Evolutionary conservation across 208 protist species (phyloP).

Genomic region (Phytomonas serpens): DNA sequence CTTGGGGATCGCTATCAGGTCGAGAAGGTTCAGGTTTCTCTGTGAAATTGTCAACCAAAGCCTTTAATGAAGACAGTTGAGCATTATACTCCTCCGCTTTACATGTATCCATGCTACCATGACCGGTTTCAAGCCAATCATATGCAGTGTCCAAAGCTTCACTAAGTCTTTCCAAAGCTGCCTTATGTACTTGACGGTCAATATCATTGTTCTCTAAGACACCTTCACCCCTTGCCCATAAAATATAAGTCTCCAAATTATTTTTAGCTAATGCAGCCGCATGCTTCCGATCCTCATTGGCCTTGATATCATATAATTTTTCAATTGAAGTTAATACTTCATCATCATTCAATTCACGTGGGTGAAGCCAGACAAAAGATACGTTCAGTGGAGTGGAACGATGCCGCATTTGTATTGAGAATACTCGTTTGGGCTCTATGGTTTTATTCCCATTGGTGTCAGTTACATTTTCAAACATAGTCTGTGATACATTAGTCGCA

Average conservation of each 20-base stretch:
- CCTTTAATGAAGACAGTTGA: slow-evolving; percentile 33
- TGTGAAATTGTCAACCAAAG: slow-evolving; percentile 21
- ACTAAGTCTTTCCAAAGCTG: slow-evolving; percentile 17
- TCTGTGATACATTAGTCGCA: slow-evolving; percentile 26
- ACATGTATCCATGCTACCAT: slow-evolving; percentile 51
- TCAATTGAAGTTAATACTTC: slow-evolving; percentile 17
- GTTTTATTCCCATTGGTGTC: slow-evolving; percentile 2
- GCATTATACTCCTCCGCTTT: slow-evolving; percentile 38
- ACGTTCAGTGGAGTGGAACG: slow-evolving; percentile 17
- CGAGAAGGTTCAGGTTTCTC: slow-evolving; percentile 4
- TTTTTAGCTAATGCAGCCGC: slow-evolving; percentile 61
- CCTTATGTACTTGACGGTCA: slow-evolving; percentile 32
- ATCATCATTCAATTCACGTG: slow-evolving; percentile 24
- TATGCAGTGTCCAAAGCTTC: neutral
- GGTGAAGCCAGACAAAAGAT: slow-evolving; percentile 30
- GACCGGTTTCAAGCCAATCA: slow-evolving; percentile 76
- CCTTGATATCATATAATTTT: slow-evolving; percentile 39
- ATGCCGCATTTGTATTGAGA: slow-evolving; percentile 29
- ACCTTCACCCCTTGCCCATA: slow-evolving; percentile 23
- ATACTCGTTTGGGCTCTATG: neutral
- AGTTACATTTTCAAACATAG: neutral
- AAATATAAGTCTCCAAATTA: slow-evolving; percentile 74
- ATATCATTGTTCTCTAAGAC: slow-evolving; percentile 47
- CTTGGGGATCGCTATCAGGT: neutral
- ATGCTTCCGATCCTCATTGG: slow-evolving; percentile 53